Base-by-base conservation (phyloP, 306 rosid species). In the Prosopis cineraria region DNA sequence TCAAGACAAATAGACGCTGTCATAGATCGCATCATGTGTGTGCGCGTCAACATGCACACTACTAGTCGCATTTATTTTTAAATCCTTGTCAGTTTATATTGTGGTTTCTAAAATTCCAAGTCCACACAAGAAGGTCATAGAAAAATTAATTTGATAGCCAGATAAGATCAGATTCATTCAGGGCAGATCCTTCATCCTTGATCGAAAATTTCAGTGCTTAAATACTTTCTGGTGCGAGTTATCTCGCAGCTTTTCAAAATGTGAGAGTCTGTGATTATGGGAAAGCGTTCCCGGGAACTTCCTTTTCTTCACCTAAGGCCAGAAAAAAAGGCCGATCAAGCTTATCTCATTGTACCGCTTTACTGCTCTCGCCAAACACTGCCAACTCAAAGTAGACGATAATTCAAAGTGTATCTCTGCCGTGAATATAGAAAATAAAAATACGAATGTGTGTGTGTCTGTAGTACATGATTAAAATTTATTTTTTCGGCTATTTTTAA, bases 11-110 rank as follows among this genome's bases (percentile, higher is more conserved):
- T 44, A 74, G 78, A 79, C 34, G 33, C 20, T 47, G 78, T 71
- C 82, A 79, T 72, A 72, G 73, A 84, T 84, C 82, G 55, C 69
- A 80, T 76, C 75, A 40, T 9, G 73, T n/a, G n/a, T n/a, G n/a
- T n/a, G n/a, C n/a, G n/a, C n/a, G n/a, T n/a, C 69, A 80, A 72
- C 75, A 40, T 9, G 73, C 29, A 8, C 25, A 19, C 25, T 20
- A 52, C 1, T 52, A 7, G 53, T 20, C 59, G 14, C 59, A 52
- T 52, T 52, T 52, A 64, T 19, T 34, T 65, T n/a, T 59, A 59
- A 59, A 59, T 29, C 66, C 66, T 29, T 59, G 37, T 10, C 37
- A 59, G 66, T 16, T 29, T 60, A 7, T 16, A 30, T 29, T 16
- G 1, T 70, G 80, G 39, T 52, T 81, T 72, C 59, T 68, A 69